phyloP scores from a whole-genome alignment of 2,329 filamentous ascomycete species.

The Grosmannia penicillata region DNA sequence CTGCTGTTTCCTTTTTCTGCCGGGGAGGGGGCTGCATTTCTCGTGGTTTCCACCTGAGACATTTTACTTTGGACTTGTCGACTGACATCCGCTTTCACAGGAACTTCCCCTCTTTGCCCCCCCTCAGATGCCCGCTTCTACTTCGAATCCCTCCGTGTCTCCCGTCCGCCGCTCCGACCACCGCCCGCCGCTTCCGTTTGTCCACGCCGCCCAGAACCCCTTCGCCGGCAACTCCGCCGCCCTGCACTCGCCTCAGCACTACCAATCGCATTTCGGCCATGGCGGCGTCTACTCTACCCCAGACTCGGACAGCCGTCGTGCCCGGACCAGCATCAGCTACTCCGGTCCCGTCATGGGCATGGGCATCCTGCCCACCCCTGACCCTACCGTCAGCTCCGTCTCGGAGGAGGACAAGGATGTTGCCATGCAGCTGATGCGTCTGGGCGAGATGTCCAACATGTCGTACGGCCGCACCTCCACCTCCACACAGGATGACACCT shows the following conservation, averaged over 20 bases:
- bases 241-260: slow-evolving; percentile 73
- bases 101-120: slow-evolving; percentile 92
- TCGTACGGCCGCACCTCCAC: slow-evolving; percentile 87
- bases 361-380: slow-evolving; percentile 75
- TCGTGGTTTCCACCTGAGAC: slow-evolving; percentile 6
- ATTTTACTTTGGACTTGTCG: not conserved
- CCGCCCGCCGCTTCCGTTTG: slow-evolving; percentile 60
- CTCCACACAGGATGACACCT: slow-evolving; percentile 83
- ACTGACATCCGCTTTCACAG: slow-evolving; percentile 28
- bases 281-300: slow-evolving; percentile 49
- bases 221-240: slow-evolving; percentile 65
- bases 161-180: slow-evolving; percentile 69
- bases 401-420: slow-evolving; percentile 92
- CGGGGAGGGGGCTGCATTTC: too few relatives aligned
- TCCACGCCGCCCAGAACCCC: slow-evolving; percentile 61
- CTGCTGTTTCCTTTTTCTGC: slow-evolving; percentile 4
- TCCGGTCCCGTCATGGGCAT: slow-evolving; percentile 20
- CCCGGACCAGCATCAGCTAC: slow-evolving; percentile 48
- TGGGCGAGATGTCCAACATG: slow-evolving; percentile 86
- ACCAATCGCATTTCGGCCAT: slow-evolving; percentile 39
- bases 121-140: slow-evolving; percentile 79
- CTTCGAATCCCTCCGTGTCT: slow-evolving; percentile 95
- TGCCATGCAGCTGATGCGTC: slow-evolving; percentile 87
- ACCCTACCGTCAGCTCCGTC: slow-evolving; percentile 95
- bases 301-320: slow-evolving; percentile 44